A percentile compares a stretch with the other conserved stretches of the same genome.
These are phyloP conservation scores for Agrocybe pediades DNA, from an alignment of 768 basidiomycete genomes.

Conservation along the genomic window DNA sequence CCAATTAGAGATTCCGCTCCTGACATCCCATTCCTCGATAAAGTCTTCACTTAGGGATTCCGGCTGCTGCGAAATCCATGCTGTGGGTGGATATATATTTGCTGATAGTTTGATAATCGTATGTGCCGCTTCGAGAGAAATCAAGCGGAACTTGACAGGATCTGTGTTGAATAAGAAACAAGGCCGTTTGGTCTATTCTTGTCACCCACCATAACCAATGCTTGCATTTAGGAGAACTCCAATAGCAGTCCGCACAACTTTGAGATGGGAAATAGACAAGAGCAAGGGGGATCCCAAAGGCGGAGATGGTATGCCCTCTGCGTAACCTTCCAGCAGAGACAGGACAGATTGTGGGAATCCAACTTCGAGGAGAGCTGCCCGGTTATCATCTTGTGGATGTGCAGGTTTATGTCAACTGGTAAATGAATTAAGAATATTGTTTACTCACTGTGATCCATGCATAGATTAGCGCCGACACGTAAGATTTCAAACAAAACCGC, in stretches of 20 bases:
- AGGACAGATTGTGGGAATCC: slow-evolving; percentile 69
- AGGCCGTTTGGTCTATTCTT: background rate
- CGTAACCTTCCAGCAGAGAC: slow-evolving; percentile 69
- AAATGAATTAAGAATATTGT: background rate
- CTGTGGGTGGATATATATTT: slow-evolving; percentile 71
- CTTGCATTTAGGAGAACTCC: slow-evolving; percentile 80
- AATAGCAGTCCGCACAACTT: slow-evolving; percentile 74
- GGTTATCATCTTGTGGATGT: slow-evolving; percentile 63
- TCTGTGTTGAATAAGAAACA: slow-evolving; percentile 42
- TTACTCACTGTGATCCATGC: slow-evolving; percentile 76
- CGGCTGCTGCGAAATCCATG: slow-evolving; percentile 48
- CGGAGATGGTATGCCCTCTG: slow-evolving; percentile 43
- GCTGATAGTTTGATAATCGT: slow-evolving; percentile 70
- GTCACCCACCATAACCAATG: slow-evolving; percentile 67
- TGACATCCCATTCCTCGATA: slow-evolving; percentile 65
- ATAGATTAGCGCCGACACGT: slow-evolving; percentile 80
- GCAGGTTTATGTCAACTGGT: background rate
- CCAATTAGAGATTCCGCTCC: slow-evolving; percentile 71
- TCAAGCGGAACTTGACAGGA: slow-evolving; percentile 67
- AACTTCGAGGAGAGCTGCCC: slow-evolving; percentile 68
- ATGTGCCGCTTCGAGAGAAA: slow-evolving; percentile 65
- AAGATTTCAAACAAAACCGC: slow-evolving; percentile 67
- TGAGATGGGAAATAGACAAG: slow-evolving; percentile 63
- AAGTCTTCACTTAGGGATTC: slow-evolving; percentile 22
- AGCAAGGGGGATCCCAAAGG: slow-evolving; percentile 42